These are phyloP conservation scores for Spiraea crenata DNA, from an alignment of 331 rosid genomes.

Conservation along the genomic window DNA sequence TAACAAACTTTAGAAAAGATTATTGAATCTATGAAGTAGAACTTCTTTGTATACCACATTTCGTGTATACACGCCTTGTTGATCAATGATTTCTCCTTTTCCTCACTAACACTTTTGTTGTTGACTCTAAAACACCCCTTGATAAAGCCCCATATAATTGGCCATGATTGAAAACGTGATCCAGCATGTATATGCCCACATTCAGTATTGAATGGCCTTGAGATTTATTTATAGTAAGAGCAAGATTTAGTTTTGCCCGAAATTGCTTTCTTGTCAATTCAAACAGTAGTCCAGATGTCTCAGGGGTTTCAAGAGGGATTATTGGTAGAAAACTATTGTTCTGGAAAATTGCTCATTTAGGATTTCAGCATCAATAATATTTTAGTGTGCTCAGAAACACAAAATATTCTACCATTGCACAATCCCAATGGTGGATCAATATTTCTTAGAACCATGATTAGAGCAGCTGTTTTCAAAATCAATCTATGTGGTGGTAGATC, in stretches of 20 bases:
- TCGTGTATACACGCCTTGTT: neutral
- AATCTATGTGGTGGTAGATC: neutral
- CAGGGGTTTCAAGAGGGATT: neutral
- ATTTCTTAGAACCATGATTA: neutral
- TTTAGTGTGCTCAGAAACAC: neutral
- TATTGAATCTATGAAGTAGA: too few relatives aligned
- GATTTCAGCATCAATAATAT: slow-evolving; percentile 2
- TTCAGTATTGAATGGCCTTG: slow-evolving; percentile 11
- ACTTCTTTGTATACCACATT: too few relatives aligned
- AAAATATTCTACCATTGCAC: slow-evolving; percentile 14
- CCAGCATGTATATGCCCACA: neutral
- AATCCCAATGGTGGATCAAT: neutral
- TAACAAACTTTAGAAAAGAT: too few relatives aligned
- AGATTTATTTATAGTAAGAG: slow-evolving; percentile 15
- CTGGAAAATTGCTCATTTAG: neutral
- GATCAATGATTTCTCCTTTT: too few relatives aligned
- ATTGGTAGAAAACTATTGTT: neutral
- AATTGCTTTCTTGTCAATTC: slow-evolving; percentile 5
- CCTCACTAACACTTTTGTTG: neutral
- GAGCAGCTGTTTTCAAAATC: neutral
- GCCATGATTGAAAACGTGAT: neutral
- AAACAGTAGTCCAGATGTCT: neutral
- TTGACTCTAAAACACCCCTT: neutral
- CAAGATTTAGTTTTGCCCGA: neutral
- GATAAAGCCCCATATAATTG: slow-evolving; percentile 6